Evolutionary conservation across 768 basidiomycete genomes (phyloP), one percentile per base, ranked within the genome.

Genomic region (Lactifluus volemus): DNA sequence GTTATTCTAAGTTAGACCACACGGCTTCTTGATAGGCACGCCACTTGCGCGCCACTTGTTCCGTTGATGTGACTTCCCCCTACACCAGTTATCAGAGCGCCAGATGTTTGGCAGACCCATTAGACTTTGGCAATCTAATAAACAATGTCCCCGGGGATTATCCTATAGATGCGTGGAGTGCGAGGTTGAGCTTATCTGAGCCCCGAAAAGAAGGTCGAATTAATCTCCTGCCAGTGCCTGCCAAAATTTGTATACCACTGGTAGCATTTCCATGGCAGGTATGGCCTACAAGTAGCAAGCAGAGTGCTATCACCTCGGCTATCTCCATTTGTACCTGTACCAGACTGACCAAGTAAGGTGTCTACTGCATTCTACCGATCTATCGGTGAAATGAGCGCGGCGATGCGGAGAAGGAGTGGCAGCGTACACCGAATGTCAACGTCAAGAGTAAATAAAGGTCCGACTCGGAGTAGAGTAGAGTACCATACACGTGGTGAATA

Each of bases 301-400:
- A 25, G 25, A 25, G 25, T 25, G 25, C 25, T 25, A 25, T 1
- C 25, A 25, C 25, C 19, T 42, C 48, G 49, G 19, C 10, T 29
- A 54, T 54, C 48, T 47, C 62, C 62, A 54, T 61, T 63, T 62
- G 19, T 50, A 58, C 32, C 21, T 25, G 49, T 38, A 36, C 56
- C 56, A 48, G 47, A 49, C 55, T 41, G 47, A 49, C 55, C 45
- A 12, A 49, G 56, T 53, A 62, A 58, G 47, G 61, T 42, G 25
- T 25, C 25, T 25, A 25, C 25, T 25, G 25, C 21, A 42, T 6
- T 45, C 19, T 49, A 62, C 61, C 61, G 61, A 62, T 62, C 61
- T 53, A 56, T 62, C 61, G 61, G 61, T 58, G 45, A 58, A 17
- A 58, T 2, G 25, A 25, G 51, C 36, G 56, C 61, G 57, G 61